Evolutionary conservation across 768 basidiomycete species (phyloP).

Genomic region (Rhizopogon salebrosus): DNA sequence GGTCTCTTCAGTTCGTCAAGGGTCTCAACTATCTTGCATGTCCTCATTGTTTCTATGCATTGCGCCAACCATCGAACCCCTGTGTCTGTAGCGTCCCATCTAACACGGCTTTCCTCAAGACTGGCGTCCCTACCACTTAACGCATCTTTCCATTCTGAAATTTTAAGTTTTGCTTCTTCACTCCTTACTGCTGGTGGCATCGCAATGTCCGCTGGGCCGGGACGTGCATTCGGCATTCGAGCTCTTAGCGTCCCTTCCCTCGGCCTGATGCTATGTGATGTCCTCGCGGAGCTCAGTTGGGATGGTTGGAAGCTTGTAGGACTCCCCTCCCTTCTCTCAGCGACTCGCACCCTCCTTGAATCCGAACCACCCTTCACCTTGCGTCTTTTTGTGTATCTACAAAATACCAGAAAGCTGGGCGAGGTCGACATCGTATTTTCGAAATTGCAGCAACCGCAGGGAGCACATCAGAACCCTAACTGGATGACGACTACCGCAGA

Average conservation of each 20-base stretch:
- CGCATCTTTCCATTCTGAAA: slow-evolving; percentile 22
- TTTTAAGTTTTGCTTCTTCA: slow-evolving; percentile 29
- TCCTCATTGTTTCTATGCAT: neutral
- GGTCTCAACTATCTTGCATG: too few species aligned
- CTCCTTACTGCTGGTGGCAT: slow-evolving; percentile 39
- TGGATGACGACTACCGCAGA: too few species aligned
- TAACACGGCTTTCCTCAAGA: slow-evolving; percentile 28
- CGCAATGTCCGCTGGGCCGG: slow-evolving; percentile 27
- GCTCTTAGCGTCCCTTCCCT: slow-evolving; percentile 31
- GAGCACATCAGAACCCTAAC: too few species aligned
- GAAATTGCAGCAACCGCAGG: slow-evolving; percentile 59
- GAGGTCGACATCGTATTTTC: slow-evolving; percentile 58
- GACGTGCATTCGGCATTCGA: slow-evolving; percentile 42
- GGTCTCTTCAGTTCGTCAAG: too few species aligned
- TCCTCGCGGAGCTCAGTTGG: slow-evolving; percentile 63
- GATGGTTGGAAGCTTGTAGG: slow-evolving; percentile 73
- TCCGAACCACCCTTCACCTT: too few species aligned
- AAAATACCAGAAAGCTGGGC: slow-evolving; percentile 38
- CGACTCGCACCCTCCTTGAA: too few species aligned
- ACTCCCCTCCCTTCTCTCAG: too few species aligned
- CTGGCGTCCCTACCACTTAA: slow-evolving; percentile 23
- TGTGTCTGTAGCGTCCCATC: slow-evolving; percentile 28
- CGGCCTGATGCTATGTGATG: slow-evolving; percentile 50
- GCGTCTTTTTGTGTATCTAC: slow-evolving; percentile 50
- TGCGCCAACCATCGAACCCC: slow-evolving; percentile 1